Percentiles rank a stretch among this genome's conserved stretches.
phyloP scores from a whole-genome alignment of 306 rosid species.

The Erythrophleum fordii region DNA sequence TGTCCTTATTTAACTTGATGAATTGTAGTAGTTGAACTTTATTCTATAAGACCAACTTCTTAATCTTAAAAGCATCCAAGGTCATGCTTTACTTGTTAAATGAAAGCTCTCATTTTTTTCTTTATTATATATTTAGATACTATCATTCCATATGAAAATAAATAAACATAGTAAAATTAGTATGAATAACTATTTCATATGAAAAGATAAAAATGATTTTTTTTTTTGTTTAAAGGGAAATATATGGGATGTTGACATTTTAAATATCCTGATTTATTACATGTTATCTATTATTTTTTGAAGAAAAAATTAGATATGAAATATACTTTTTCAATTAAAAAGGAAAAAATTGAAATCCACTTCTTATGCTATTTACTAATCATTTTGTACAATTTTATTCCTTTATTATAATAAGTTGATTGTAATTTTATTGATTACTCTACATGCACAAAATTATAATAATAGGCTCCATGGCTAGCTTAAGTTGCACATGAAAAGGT shows the following conservation, averaged over 20 bases:
- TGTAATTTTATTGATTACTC: neutral
- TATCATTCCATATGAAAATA: too few species aligned
- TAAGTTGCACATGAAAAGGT: neutral
- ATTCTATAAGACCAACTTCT: neutral
- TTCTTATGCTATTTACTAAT: neutral
- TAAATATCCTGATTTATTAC: neutral
- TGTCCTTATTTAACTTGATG: neutral
- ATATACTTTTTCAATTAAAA: neutral
- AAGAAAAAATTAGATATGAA: neutral
- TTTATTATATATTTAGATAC: too few species aligned
- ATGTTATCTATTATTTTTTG: neutral
- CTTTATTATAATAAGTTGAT: neutral
- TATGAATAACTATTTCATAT: neutral
- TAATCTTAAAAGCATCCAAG: neutral
- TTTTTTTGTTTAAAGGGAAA: neutral
- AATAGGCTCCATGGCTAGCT: neutral
- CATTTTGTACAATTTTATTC: neutral
- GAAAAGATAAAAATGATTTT: neutral
- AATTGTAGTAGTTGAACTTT: neutral
- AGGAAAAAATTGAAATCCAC: neutral
- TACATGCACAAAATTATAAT: neutral
- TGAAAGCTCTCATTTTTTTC: neutral
- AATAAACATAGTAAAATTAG: neutral
- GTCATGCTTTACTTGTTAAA: too few species aligned
- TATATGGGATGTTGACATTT: neutral